Evolutionary conservation across 164 flowering plant genomes (phyloP), one percentile per base, ranked within the genome.

Genomic region (Akebia trifoliata): DNA sequence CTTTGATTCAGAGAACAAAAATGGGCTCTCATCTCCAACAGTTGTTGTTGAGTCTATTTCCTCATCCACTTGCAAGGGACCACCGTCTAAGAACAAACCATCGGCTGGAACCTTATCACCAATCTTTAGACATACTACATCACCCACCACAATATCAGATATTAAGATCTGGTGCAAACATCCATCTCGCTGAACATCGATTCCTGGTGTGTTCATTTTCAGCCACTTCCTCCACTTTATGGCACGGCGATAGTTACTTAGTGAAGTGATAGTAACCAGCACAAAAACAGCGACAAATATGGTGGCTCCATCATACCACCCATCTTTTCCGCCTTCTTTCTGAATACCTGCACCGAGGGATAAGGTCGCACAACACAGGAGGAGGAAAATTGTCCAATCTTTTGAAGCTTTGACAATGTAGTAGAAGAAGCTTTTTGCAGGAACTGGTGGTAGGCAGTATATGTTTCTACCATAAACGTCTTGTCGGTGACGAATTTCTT

Each of bases 331-430:
- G 25, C 48, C 26, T 20, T 44, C 49, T 22, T 45, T 28, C 49
- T 45, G 21, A n/a, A 45, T 45, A 21, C 49, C 49, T 8, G 49
- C 21, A 12, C 49, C 49, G 24, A 45, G 49, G 24, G 49, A 45
- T 15, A 45, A 6, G 15, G 29, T 12, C 26, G 18, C 49, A 45
- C 10, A 2, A 45, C 49, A 45, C 29, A 45, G 24, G 12, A 45
- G 49, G 26, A 45, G 49, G 29, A 45, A 4, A 45, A 45, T 45
- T 8, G 24, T 45, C 18, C 49, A 45, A 22, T 45, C 29, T 25
- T 21, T 21, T 12, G 29, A 21, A 22, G 49, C 28, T 28, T 45
- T 45, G 49, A 45, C 12, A 2, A 45, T 15, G 4, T 21, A 9
- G 49, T 45, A 21, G 49, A 45, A 12, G 49, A 45, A 45, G 49